Base-by-base conservation (phyloP, 176 grass and related monocot genomes). In the Oryza punctata region DNA sequence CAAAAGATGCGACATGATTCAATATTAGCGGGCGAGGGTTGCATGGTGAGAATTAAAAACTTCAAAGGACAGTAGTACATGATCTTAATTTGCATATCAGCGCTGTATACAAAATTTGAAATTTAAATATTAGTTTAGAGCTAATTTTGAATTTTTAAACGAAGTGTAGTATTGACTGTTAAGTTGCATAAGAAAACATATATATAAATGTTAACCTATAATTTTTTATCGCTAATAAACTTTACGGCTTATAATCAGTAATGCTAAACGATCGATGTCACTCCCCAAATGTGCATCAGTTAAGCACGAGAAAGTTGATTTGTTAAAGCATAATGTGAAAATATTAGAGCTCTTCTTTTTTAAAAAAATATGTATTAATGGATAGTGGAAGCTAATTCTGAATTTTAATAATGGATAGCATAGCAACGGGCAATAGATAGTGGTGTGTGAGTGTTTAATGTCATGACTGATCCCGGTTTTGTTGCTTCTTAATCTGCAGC, bases 1-100 rank as follows among this genome's bases (percentile, higher is more conserved):
- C 40, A 46, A 82, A 88, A 75, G 74, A 69, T 76, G 75, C 49
- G 74, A 52, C 72, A 81, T 66, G 4, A 18, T 38, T 72, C 29
- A 73, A 65, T 66, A 67, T 47, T 80, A 78, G 45, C 12, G 0
- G 23, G 52, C 11, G 25, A 41, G 30, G 8, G 46, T 57, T 57
- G 12, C 18, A 3, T 63, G 81, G 23, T 74, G 19, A 16, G 1
- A 21, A 47, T 45, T 43, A 18, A 40, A 63, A 63, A 40, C 67
- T 63, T 14, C 0, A 0, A 14, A 72, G 14, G 76, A 13, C 23
- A 5, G 23, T 29, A 1, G 23, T 12, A 37, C 76, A 41, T 65
- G n/a, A 41, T 2, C 40, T 41, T 41, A 41, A 41, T 41, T 41
- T 41, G 40, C 40, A 10, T 0, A 2, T 40, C 33, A 5, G 37